A percentile compares a stretch with the other conserved stretches of the same genome.
phyloP scores from a whole-genome alignment of 23 red algal species.

The Gracilaria gracilis region DNA sequence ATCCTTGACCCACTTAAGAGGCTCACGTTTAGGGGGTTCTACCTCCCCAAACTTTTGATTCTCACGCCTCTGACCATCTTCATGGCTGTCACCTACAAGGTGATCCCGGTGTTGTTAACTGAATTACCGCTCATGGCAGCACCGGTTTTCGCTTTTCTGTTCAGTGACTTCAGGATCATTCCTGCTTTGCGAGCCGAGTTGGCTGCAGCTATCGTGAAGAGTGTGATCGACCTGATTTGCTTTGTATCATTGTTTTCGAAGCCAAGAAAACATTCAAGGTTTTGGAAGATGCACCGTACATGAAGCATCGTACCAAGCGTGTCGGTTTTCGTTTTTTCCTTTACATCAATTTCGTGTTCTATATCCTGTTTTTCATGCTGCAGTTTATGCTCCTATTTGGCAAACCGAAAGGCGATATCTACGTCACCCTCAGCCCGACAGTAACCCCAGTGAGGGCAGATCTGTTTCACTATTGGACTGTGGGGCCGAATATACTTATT shows the following conservation, averaged over 20 bases:
- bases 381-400: conserved; percentile 55
- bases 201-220: conserved; percentile 26
- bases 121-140: conserved; percentile 62
- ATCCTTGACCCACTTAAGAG: conserved; percentile 64
- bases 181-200: conserved; percentile 27
- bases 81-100: conserved; percentile 23
- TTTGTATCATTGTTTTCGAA: conserved; percentile 51
- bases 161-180: conserved; percentile 33
- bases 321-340: conserved; percentile 83
- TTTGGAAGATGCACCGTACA: conserved; percentile 68
- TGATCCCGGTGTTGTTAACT: conserved; percentile 35
- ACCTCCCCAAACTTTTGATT: conserved; percentile 71
- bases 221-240: conserved; percentile 46
- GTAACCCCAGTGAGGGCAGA: background rate
- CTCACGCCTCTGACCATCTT: conserved; percentile 44
- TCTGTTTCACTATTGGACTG: conserved; percentile 4
- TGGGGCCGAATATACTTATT: conserved; percentile 46
- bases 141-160: conserved; percentile 43
- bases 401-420: conserved; percentile 17
- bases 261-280: conserved; percentile 37
- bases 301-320: conserved; percentile 80
- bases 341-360: conserved; percentile 81
- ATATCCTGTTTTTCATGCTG: conserved; percentile 49
- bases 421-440: background rate
- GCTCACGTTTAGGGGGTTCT: conserved; percentile 54